Evolutionary conservation across 371 early-diverging fungal genomes (phyloP).

Genomic region (Mortierella polycephala): DNA sequence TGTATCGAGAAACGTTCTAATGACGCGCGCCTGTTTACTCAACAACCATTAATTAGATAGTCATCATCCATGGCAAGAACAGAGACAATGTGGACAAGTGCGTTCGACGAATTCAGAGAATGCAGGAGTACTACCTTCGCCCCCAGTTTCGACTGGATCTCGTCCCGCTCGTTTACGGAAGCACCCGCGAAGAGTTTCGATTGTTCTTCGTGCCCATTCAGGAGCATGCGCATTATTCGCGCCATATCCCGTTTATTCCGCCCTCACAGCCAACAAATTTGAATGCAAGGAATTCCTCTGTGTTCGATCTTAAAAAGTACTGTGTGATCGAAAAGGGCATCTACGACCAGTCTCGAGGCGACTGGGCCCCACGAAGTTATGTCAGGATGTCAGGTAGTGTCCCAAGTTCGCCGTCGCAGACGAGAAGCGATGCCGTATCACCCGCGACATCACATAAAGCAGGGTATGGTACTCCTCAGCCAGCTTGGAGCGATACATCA

Average conservation of each 20-base stretch:
- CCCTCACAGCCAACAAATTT: not conserved
- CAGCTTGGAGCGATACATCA: too few species aligned
- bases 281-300: not conserved
- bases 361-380: slow-evolving; percentile 9
- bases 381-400: not conserved
- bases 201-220: slow-evolving; percentile 20
- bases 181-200: slow-evolving; percentile 21
- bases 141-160: slow-evolving; percentile 1
- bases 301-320: not conserved
- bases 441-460: too few species aligned
- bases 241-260: slow-evolving; percentile 25
- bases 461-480: too few species aligned
- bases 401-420: not conserved
- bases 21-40: too few species aligned
- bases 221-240: slow-evolving; percentile 19
- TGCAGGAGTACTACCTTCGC: slow-evolving; percentile 38
- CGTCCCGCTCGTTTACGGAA: slow-evolving; percentile 39
- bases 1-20: too few species aligned
- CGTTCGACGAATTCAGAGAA: slow-evolving; percentile 9
- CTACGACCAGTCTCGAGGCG: slow-evolving; percentile 10
- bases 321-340: slow-evolving; percentile 24
- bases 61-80: slow-evolving; percentile 19
- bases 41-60: not conserved
- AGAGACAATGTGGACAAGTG: slow-evolving; percentile 11
- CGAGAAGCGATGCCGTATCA: too few species aligned